Conservation (phyloP, 1,139 yeast genomes). For the Zygosaccharomyces pseudobailii region DNA sequence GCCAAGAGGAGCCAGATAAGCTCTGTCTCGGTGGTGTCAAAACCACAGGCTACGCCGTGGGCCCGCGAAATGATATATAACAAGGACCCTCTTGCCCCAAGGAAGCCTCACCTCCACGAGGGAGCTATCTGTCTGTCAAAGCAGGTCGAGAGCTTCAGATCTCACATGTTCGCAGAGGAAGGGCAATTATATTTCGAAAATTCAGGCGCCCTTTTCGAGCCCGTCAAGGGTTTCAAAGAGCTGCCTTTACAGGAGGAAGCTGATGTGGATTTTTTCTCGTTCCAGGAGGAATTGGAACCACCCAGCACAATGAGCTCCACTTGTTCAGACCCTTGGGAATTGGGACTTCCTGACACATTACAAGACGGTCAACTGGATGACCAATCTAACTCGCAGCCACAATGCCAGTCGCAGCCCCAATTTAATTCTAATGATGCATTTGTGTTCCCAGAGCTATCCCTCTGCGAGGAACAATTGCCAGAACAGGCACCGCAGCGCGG, state of each 20-base stretch:
- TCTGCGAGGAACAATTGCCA: constrained; percentile 2
- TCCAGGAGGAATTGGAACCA: not conserved
- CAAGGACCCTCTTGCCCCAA: not conserved
- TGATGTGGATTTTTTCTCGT: not conserved
- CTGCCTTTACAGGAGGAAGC: constrained; percentile 1
- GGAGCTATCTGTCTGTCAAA: not conserved
- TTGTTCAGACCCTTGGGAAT: not conserved
- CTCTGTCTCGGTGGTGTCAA: not conserved
- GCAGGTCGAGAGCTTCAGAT: not conserved
- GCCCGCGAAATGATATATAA: not conserved
- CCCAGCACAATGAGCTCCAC: not conserved
- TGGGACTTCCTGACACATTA: not conserved
- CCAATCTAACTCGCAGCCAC: not conserved
- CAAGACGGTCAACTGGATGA: not conserved
- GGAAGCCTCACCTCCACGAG: not conserved
- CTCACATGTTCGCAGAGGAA: constrained; percentile 1
- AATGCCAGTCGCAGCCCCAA: not conserved
- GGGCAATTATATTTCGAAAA: constrained; percentile 2
- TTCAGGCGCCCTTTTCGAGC: not conserved
- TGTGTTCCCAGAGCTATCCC: not conserved
- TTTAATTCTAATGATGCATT: not conserved
- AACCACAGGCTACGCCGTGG: not conserved
- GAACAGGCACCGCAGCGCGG: constrained; percentile 1
- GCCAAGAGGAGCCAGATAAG: not conserved
- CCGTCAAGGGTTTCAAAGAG: constrained; percentile 1